These are phyloP conservation scores for Prunus davidiana DNA, from an alignment of 306 rosid species.

Conservation along the genomic window DNA sequence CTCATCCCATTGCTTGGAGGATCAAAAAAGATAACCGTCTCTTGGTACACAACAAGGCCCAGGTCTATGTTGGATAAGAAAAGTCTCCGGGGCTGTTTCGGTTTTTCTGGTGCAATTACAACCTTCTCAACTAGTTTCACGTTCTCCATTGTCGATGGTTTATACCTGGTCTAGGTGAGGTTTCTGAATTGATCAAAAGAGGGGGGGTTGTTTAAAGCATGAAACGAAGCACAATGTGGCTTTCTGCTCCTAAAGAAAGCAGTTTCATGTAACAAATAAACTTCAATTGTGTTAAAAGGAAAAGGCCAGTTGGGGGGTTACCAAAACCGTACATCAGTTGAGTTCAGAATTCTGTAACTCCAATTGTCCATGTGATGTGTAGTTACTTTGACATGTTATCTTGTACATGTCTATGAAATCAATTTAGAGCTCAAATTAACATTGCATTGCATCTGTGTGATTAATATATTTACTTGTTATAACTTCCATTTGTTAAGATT, in stretches of 20 bases:
- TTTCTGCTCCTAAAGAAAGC: not conserved
- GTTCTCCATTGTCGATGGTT: slow-evolving; percentile 19
- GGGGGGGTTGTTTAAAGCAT: not conserved
- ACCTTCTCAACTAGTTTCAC: slow-evolving; percentile 45
- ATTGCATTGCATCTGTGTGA: no score
- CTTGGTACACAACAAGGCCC: slow-evolving; percentile 50
- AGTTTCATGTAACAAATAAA: not conserved
- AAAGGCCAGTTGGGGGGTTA: not conserved
- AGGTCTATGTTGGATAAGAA: slow-evolving; percentile 58
- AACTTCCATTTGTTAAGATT: no score
- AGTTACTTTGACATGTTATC: not conserved
- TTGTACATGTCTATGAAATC: no score
- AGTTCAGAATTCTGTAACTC: not conserved
- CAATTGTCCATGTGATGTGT: not conserved
- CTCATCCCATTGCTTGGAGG: slow-evolving; percentile 33
- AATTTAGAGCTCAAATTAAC: no score
- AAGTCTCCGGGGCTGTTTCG: slow-evolving; percentile 26
- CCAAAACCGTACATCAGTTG: not conserved
- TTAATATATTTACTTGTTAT: no score
- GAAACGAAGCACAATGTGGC: not conserved
- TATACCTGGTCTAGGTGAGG: no score
- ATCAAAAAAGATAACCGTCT: slow-evolving; percentile 51
- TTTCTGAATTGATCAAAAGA: no score
- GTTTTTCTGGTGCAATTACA: slow-evolving; percentile 32
- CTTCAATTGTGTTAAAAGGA: no score